Conservation (phyloP, 75 land plant genomes). For the Cupressus sempervirens region DNA sequence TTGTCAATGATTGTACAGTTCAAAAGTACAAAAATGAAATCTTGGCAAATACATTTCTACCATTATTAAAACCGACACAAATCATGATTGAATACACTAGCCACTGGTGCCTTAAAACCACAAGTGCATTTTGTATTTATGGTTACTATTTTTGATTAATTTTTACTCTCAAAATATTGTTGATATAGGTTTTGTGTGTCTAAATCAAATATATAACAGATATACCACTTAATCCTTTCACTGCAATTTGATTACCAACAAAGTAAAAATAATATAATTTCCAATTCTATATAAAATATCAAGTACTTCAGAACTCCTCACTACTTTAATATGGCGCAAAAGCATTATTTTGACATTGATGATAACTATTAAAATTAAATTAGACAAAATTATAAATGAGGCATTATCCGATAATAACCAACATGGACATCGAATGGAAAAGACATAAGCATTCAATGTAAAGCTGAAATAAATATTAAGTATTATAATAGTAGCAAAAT, state of each 20-base stretch:
- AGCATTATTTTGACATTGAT: background rate
- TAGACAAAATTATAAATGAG: background rate
- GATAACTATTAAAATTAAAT: background rate
- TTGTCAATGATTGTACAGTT: too few relatives aligned
- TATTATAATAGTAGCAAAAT: too few relatives aligned
- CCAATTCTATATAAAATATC: too few relatives aligned
- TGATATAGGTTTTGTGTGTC: background rate
- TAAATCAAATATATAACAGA: background rate
- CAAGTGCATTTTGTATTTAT: too few relatives aligned
- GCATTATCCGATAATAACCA: background rate
- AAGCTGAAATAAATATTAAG: background rate
- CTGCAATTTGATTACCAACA: background rate
- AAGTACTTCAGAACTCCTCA: background rate
- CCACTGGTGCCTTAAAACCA: too few relatives aligned
- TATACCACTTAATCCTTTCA: background rate
- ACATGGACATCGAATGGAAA: background rate
- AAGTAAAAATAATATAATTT: background rate
- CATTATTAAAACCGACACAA: too few relatives aligned
- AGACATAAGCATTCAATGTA: background rate
- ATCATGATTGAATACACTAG: too few relatives aligned
- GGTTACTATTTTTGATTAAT: too few relatives aligned
- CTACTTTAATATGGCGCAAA: background rate
- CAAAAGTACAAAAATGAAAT: too few relatives aligned
- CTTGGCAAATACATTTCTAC: too few relatives aligned
- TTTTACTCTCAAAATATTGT: too few relatives aligned